Percentiles rank a stretch among this genome's conserved stretches.
Conservation (phyloP, 2,329 filamentous ascomycete species). For the Aspergillus nomiae region DNA sequence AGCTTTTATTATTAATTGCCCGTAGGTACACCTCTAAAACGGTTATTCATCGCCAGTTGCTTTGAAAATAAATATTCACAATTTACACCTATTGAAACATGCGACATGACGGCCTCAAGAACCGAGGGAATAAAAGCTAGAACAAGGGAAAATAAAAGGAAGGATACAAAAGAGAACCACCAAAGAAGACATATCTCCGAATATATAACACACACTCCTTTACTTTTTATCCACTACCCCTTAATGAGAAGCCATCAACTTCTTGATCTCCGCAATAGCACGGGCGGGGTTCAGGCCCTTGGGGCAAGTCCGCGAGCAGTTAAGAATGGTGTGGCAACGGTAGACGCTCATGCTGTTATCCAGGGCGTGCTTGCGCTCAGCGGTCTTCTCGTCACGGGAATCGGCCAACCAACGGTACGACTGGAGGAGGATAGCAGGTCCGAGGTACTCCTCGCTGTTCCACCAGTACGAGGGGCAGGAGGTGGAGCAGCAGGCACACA, state of each 20-base stretch:
- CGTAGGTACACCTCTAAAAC: not conserved
- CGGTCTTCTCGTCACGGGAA: constrained; percentile 86
- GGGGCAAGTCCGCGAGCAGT: constrained; percentile 96
- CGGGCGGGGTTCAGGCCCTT: constrained; percentile 96
- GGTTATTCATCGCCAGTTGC: constrained; percentile 10
- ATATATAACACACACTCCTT: constrained; percentile 17
- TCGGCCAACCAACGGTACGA: constrained; percentile 98
- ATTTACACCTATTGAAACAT: constrained; percentile 35
- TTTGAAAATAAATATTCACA: constrained; percentile 23
- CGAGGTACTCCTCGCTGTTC: constrained; percentile 98
- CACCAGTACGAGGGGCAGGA: constrained; percentile 99
- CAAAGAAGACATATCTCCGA: constrained; percentile 17
- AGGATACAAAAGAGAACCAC: constrained; percentile 16
- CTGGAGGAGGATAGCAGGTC: constrained; percentile 93
- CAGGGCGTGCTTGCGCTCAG: constrained; percentile 83
- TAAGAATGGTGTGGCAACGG: constrained; percentile 98
- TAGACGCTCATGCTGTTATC: constrained; percentile 99
- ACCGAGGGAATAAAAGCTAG: constrained; percentile 26
- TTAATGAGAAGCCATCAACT: constrained; percentile 71
- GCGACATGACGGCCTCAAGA: constrained; percentile 25
- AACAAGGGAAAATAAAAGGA: constrained; percentile 12
- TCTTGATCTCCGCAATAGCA: constrained; percentile 98
- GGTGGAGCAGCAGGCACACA: constrained; percentile 98
- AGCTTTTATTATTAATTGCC: not conserved
- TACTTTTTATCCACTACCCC: constrained; percentile 14